Base-by-base conservation (phyloP, 2,329 filamentous ascomycete species). In the Sporothrix variecibatus region DNA sequence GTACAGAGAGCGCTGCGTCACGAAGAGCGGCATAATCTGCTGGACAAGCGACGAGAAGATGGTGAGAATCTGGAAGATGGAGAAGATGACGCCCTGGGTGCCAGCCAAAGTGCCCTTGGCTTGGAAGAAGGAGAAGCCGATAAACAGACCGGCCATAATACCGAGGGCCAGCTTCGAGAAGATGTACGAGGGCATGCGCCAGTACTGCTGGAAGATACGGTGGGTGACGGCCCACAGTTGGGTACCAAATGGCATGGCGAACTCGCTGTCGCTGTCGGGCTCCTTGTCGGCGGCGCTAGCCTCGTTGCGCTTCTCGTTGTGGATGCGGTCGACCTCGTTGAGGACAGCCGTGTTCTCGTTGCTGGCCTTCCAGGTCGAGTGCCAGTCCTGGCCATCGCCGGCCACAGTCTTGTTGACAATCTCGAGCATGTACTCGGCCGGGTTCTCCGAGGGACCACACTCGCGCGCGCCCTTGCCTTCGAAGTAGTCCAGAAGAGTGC, bases 371-470 rank as follows among this genome's bases (percentile, higher is more conserved):
- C 76, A 77, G 1, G 51, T 76, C 69, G 88, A 80, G 79, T 87
- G 87, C 91, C 91, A 93, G 80, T 93, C 87, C 68, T 90, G 83
- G 17, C 91, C 87, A 20, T 87, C 88, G 71, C 86, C 81, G 38
- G 62, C 62, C 34, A 67, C 62, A 12, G 89, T 89, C 71, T 90
- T 91, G 0, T 67, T 67, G 62, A 67, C 62, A 67, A 67, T 91
- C 90, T 0, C 90, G 23, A 90, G 81, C 92, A 95, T 94, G 90
- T 91, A 94, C 82, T 96, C 93, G 43, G 93, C 93, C 6, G 93
- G 93, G 82, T 96, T 97, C 51, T 91, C 92, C 9, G 89, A 88
- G 1, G 83, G 78, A 0, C 91, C 91, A 80, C 93, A 95, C 43
- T 23, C 82, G 38, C 62, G 62, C 0, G 58, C 89, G 90, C 40